These are phyloP conservation scores for Mycena latifolia DNA, from an alignment of 768 basidiomycete genomes.

Conservation along the genomic window DNA sequence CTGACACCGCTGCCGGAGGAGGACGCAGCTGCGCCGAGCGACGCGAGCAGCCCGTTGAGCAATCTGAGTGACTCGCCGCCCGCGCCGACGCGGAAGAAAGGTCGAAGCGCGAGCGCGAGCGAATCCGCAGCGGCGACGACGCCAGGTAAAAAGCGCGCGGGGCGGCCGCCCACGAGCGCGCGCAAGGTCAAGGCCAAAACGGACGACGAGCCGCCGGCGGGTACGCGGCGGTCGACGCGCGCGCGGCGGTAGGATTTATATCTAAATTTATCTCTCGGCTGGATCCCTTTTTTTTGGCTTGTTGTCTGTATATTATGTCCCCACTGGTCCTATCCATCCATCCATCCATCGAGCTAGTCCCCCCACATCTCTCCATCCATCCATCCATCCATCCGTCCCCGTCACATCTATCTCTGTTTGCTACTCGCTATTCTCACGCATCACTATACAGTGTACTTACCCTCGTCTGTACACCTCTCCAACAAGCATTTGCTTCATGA, in stretches of 20 bases:
- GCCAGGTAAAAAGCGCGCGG: slow-evolving; percentile 15
- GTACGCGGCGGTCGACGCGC: slow-evolving; percentile 30
- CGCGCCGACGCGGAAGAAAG: slow-evolving; percentile 25
- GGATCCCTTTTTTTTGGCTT: slow-evolving; percentile 1
- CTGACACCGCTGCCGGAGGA: slow-evolving; percentile 60
- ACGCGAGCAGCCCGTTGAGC: slow-evolving; percentile 31
- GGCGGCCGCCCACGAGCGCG: slow-evolving; percentile 9
- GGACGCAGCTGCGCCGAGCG: neutral
- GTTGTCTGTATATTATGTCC: slow-evolving; percentile 5
- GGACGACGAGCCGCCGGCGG: slow-evolving; percentile 1
- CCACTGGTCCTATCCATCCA: slow-evolving; percentile 11
- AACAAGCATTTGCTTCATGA: slow-evolving; percentile 3
- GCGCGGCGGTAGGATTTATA: slow-evolving; percentile 22
- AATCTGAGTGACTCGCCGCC: slow-evolving; percentile 26
- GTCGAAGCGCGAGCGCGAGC: slow-evolving; percentile 15
- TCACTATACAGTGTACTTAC: slow-evolving; percentile 11
- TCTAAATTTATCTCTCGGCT: neutral
- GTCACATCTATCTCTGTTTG: too few relatives aligned
- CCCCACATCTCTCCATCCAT: neutral
- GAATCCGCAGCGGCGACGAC: slow-evolving; percentile 3
- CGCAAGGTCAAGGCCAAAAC: slow-evolving; percentile 27
- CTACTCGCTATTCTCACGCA: neutral
- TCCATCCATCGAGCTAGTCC: too few relatives aligned
- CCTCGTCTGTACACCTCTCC: slow-evolving; percentile 7
- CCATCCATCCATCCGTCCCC: neutral